Conservation (phyloP, 306 rosid genomes). For the Prunus mongolica region DNA sequence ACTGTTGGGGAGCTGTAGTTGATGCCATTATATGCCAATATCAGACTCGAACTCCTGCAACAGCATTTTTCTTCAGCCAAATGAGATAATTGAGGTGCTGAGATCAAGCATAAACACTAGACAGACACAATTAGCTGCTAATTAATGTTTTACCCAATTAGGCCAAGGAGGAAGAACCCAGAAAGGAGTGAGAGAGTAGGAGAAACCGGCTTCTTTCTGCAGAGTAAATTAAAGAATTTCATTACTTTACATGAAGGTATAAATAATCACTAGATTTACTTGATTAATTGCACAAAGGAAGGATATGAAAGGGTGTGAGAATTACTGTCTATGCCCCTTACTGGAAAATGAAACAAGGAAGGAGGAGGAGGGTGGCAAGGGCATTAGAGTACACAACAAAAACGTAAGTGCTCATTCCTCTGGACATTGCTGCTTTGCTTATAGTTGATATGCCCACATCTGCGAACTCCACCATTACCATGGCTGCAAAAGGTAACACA, state of each 20-base stretch:
- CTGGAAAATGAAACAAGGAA: slow-evolving; percentile 7
- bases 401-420: slow-evolving; percentile 16
- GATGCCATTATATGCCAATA: slow-evolving; percentile 5
- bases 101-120: no score
- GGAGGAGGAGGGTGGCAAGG: slow-evolving; percentile 7
- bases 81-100: no score
- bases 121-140: not conserved
- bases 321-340: not conserved
- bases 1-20: slow-evolving; percentile 25
- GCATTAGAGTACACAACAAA: not conserved
- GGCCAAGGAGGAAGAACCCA: slow-evolving; percentile 3
- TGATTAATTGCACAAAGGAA: not conserved
- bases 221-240: not conserved
- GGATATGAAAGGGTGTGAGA: not conserved
- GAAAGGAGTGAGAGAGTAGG: not conserved
- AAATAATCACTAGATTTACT: not conserved
- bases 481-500: slow-evolving; percentile 1
- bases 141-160: slow-evolving; percentile 7
- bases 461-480: slow-evolving; percentile 14
- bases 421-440: slow-evolving; percentile 12
- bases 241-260: not conserved
- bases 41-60: slow-evolving; percentile 5
- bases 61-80: no score
- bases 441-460: slow-evolving; percentile 1
- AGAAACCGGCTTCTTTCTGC: slow-evolving; percentile 13